Percentiles rank a stretch among this genome's conserved stretches.
These are phyloP conservation scores for Fibroporia radiculosa DNA, from an alignment of 768 basidiomycete species.

Conservation along the genomic window DNA sequence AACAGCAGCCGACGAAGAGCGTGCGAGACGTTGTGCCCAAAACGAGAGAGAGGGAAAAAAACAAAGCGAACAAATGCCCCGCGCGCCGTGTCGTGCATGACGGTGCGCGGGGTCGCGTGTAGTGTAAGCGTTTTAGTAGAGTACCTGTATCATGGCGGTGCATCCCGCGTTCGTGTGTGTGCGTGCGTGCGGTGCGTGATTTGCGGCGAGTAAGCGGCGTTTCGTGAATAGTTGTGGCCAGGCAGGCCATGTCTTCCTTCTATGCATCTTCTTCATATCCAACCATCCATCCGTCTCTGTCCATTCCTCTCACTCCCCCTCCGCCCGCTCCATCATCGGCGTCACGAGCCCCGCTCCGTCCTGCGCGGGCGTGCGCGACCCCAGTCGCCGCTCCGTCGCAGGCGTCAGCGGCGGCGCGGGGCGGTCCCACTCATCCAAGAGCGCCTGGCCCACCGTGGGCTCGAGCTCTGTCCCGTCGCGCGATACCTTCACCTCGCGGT, in stretches of 20 bases:
- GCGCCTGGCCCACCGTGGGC: conserved; percentile 56
- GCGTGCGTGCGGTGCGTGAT: conserved; percentile 19
- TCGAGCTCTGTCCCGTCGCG: conserved; percentile 92
- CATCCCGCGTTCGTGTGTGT: conserved; percentile 16
- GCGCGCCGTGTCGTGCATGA: conserved; percentile 11
- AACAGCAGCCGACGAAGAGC: not conserved
- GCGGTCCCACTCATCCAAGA: conserved; percentile 63
- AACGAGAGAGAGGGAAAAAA: too few species aligned
- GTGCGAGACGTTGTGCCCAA: too few species aligned
- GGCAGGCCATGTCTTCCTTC: not conserved
- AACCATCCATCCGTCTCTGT: not conserved
- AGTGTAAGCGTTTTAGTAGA: conserved; percentile 11
- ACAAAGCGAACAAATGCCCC: conserved; percentile 3
- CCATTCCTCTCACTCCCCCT: conserved; percentile 1
- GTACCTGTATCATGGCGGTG: conserved; percentile 5
- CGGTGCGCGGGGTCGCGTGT: conserved; percentile 13
- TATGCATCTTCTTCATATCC: not conserved
- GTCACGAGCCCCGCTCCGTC: conserved; percentile 1
- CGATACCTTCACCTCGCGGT: conserved; percentile 72
- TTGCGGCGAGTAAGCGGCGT: conserved; percentile 12
- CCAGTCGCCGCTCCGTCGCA: not conserved
- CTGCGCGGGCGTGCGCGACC: not conserved
- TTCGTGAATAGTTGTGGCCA: conserved; percentile 11
- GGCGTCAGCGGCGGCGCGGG: conserved; percentile 17
- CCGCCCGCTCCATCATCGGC: not conserved